Conservation (phyloP, 148 eudicot genomes). For the Spergularia bocconei region DNA sequence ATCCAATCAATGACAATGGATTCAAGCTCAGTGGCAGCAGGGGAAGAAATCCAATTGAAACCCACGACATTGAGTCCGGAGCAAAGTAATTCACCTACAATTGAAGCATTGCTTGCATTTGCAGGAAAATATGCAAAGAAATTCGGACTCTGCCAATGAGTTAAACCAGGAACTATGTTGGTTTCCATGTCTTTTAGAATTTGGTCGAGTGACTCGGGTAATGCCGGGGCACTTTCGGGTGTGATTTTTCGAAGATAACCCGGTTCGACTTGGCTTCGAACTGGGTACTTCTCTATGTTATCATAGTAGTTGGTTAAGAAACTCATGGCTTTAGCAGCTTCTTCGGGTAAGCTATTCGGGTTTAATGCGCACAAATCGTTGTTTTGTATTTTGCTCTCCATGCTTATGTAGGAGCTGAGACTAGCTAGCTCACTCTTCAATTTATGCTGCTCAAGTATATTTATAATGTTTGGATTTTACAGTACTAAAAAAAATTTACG, state of each 20-base stretch:
- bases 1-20: conserved; percentile 49
- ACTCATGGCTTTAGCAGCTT: conserved; percentile 13
- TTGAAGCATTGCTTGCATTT: conserved; percentile 32
- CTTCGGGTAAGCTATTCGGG: background rate
- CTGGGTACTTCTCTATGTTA: conserved; percentile 37
- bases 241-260: conserved; percentile 27
- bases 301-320: conserved; percentile 41
- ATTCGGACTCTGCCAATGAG: conserved; percentile 58
- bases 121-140: conserved; percentile 43
- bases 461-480: no score
- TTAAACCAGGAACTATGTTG: conserved; percentile 40
- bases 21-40: conserved; percentile 54
- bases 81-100: conserved; percentile 38
- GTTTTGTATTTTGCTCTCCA: no score
- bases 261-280: conserved; percentile 43
- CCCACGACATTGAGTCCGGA: conserved; percentile 45
- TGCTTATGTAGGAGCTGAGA: no score
- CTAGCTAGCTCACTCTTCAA: no score
- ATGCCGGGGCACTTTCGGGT: conserved; percentile 25
- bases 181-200: conserved; percentile 36
- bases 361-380: background rate
- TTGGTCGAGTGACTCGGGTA: conserved; percentile 29
- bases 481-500: no score
- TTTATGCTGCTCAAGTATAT: no score
- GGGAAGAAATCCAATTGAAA: conserved; percentile 49